Base-by-base conservation (phyloP, 2,329 filamentous ascomycete species). In the Claviceps fusiformis region DNA sequence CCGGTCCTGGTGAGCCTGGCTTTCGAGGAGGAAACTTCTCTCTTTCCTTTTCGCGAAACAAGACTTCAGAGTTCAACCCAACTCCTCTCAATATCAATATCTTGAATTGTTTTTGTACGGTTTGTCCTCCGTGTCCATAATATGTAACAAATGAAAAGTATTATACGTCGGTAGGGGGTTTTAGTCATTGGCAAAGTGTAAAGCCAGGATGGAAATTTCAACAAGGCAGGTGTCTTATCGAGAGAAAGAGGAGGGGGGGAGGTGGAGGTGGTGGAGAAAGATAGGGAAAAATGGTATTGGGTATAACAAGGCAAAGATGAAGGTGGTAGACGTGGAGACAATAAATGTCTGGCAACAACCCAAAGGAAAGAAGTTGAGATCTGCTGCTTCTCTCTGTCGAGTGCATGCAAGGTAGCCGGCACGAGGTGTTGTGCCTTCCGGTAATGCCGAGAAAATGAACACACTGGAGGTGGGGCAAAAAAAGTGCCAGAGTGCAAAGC, bases 61-160 rank as follows among this genome's bases (percentile, higher is more conserved):
- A 50, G 24, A 24, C 44, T 37, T 33, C 4, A 44, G n/a, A 54
- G 9, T 33, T 29, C 11, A 50, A 44, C 31, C 29, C 24, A 33
- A 54, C 9, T 31, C 44, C 41, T 49, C 15, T 31, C 35, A 43
- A 4, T 19, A 41, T 39, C 39, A 33, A 31, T 41, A 31, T 49
- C 17, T 41, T 37, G 53, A 7, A 27, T 7, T 45, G 37, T n/a
- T 19, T 48, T 49, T 33, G 37, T 50, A 54, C 53, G 50, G 27
- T n/a, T 44, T 50, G 24, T 29, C 53, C 37, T 44, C 47, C 29
- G 19, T 45, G 47, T 27, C 33, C 51, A n/a, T 29, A 9, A 35
- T 44, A 46, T 48, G 46, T 49, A 56, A 53, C 37, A 57, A 49
- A 45, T 54, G 33, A 24, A 24, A 46, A 54, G 13, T 33, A 43